Conservation (phyloP, 768 basidiomycete genomes). For the Hericium rajendrae region DNA sequence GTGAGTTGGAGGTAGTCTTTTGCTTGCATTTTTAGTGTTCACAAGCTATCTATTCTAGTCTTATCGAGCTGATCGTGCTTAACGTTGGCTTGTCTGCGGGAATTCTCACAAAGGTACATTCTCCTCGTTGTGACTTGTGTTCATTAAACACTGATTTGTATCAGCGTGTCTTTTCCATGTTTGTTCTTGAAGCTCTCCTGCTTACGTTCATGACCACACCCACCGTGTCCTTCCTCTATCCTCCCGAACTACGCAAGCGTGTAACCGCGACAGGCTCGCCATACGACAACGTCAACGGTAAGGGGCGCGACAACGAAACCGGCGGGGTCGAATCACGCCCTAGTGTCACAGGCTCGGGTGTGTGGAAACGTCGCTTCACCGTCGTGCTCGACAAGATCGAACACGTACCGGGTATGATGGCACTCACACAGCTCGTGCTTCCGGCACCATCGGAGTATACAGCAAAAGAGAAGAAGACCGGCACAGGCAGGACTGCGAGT, state of each 20-base stretch:
- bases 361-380: slow-evolving; percentile 56
- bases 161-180: slow-evolving; percentile 84
- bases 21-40: not conserved
- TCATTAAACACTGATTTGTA: not conserved
- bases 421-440: slow-evolving; percentile 75
- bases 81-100: slow-evolving; percentile 84
- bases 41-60: slow-evolving; percentile 27
- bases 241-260: slow-evolving; percentile 47
- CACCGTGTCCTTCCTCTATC: slow-evolving; percentile 56
- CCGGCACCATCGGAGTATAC: slow-evolving; percentile 17
- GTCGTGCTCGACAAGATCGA: slow-evolving; percentile 88
- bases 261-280: slow-evolving; percentile 36
- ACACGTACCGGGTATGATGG: slow-evolving; percentile 84
- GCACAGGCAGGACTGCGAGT: not conserved
- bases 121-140: not conserved
- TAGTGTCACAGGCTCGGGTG: slow-evolving; percentile 11
- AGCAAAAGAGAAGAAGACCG: not conserved
- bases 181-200: slow-evolving; percentile 75
- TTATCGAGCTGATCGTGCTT: slow-evolving; percentile 91
- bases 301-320: slow-evolving; percentile 2
- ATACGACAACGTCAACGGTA: slow-evolving; percentile 31
- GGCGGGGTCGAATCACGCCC: not conserved
- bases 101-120: slow-evolving; percentile 51
- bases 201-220: slow-evolving; percentile 86
- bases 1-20: slow-evolving; percentile 25